A percentile compares a stretch with the other conserved stretches of the same genome.
These are phyloP conservation scores for Rhodotorula graminis DNA, from an alignment of 768 basidiomycete genomes.

Conservation along the genomic window DNA sequence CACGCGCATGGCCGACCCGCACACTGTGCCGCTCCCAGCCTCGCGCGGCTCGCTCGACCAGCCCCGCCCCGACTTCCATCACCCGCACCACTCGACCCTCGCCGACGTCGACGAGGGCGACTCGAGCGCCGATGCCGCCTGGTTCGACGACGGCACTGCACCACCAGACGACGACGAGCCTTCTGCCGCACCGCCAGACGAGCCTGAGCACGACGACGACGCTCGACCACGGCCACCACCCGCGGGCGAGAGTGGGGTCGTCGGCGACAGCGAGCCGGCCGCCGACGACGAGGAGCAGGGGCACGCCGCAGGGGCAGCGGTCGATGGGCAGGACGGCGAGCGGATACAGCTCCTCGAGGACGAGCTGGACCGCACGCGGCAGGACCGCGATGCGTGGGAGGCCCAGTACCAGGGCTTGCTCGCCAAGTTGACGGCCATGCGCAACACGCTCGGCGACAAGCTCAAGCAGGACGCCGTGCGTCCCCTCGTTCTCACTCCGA, in stretches of 20 bases:
- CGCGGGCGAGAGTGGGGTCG: background rate
- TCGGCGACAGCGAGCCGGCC: too few relatives aligned
- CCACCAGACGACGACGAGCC: background rate
- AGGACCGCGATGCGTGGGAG: slow-evolving; percentile 83
- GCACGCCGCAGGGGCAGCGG: background rate
- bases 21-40: slow-evolving; percentile 23
- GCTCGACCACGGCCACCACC: background rate
- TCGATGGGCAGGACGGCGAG: background rate
- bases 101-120: background rate
- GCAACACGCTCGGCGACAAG: slow-evolving; percentile 86
- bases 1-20: slow-evolving; percentile 10
- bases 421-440: slow-evolving; percentile 85
- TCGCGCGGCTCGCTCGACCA: slow-evolving; percentile 35
- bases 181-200: background rate
- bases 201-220: background rate
- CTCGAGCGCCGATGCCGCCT: background rate
- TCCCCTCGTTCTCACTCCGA: slow-evolving; percentile 20
- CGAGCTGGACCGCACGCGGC: slow-evolving; percentile 67
- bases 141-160: background rate
- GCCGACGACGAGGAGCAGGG: too few relatives aligned
- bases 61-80: background rate
- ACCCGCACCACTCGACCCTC: background rate
- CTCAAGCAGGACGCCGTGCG: slow-evolving; percentile 87
- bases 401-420: slow-evolving; percentile 80
- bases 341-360: slow-evolving; percentile 29